These are phyloP conservation scores for Ophiostoma tasmaniense DNA, from an alignment of 2,329 filamentous ascomycete species.

Conservation along the genomic window DNA sequence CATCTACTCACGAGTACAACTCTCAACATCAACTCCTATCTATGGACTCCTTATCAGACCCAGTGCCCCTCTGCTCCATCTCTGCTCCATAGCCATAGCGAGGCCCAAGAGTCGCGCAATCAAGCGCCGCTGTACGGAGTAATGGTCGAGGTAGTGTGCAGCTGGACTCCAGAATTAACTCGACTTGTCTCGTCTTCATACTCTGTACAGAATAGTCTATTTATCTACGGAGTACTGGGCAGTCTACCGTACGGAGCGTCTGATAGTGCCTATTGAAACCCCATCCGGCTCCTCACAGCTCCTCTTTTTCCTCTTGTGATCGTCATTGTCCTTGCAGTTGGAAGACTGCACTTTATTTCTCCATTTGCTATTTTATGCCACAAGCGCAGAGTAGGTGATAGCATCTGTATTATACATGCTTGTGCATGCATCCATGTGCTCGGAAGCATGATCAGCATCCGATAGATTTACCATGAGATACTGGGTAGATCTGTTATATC, in stretches of 20 bases:
- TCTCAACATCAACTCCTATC: background rate
- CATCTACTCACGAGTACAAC: too few relatives aligned
- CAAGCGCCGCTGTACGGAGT: background rate
- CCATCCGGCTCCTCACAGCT: background rate
- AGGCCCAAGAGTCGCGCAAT: background rate
- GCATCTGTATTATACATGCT: background rate
- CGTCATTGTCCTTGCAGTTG: background rate
- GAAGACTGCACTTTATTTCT: background rate
- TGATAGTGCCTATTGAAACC: background rate
- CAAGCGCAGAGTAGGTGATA: background rate
- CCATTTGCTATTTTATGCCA: background rate
- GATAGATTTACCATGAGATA: too few relatives aligned
- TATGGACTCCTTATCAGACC: background rate
- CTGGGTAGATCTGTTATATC: background rate
- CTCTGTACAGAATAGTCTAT: too few relatives aligned
- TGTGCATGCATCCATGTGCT: background rate
- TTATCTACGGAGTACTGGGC: too few relatives aligned
- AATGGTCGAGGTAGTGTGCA: background rate
- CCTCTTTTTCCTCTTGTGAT: slow-evolving; percentile 1
- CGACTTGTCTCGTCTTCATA: background rate
- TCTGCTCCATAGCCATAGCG: background rate
- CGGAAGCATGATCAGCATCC: background rate
- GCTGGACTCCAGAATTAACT: background rate
- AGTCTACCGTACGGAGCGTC: too few relatives aligned
- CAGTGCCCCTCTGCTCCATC: background rate